Conservation (phyloP, 1,139 yeast species). For the Candida smagusa region DNA sequence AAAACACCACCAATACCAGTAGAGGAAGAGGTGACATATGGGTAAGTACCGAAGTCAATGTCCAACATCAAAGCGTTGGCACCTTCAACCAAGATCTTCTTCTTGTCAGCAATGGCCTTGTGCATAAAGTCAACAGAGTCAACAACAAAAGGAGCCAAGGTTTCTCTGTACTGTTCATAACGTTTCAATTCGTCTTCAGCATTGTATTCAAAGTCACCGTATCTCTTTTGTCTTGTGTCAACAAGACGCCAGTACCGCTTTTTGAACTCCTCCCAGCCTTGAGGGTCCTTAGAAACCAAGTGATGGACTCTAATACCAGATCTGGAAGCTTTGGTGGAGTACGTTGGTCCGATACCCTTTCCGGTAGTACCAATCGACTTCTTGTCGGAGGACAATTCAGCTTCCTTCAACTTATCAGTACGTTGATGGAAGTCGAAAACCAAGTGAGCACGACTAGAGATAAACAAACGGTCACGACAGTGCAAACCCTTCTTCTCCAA, state of each 20-base stretch:
- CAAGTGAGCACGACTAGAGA: slow-evolving; percentile 91
- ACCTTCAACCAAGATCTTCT: slow-evolving; percentile 92
- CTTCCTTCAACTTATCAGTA: slow-evolving; percentile 92
- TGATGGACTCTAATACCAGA: slow-evolving; percentile 97
- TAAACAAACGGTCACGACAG: slow-evolving; percentile 76
- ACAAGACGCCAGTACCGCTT: slow-evolving; percentile 72
- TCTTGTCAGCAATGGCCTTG: slow-evolving; percentile 69
- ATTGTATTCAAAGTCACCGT: slow-evolving; percentile 90
- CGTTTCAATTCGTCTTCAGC: slow-evolving; percentile 72
- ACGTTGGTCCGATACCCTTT: slow-evolving; percentile 98
- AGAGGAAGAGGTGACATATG: slow-evolving; percentile 92
- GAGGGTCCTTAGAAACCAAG: slow-evolving; percentile 83
- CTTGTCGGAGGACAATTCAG: slow-evolving; percentile 77
- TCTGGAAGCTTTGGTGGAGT: slow-evolving; percentile 94
- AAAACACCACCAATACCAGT: slow-evolving; percentile 98
- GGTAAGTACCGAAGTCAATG: slow-evolving; percentile 97
- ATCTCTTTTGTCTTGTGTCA: slow-evolving; percentile 79
- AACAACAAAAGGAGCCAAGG: slow-evolving; percentile 84
- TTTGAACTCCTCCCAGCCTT: slow-evolving; percentile 91
- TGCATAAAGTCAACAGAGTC: slow-evolving; percentile 92
- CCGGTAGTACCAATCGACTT: slow-evolving; percentile 98
- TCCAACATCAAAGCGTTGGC: slow-evolving; percentile 98
- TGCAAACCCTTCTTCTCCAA: slow-evolving; percentile 78
- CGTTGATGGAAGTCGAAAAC: slow-evolving; percentile 98
- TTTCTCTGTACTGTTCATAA: slow-evolving; percentile 72